phyloP scores from a whole-genome alignment of 2,329 filamentous ascomycete genomes.

The Penicillium griseofulvum region DNA sequence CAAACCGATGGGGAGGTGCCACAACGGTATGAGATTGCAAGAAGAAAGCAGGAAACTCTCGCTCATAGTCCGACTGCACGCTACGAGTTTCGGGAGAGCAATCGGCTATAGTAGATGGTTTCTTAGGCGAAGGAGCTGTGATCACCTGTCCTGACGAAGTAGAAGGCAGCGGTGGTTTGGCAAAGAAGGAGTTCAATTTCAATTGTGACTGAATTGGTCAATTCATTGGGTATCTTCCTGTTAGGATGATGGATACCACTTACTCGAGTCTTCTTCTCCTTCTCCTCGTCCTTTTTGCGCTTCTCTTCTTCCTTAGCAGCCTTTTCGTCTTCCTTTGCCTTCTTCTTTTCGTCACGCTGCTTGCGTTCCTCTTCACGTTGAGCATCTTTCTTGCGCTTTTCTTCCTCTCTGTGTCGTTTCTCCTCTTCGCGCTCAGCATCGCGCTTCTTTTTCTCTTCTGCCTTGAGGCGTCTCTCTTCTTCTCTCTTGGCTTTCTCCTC shows the following conservation, averaged over 20 bases:
- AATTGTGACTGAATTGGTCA: slow-evolving; percentile 47
- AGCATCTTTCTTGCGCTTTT: slow-evolving; percentile 41
- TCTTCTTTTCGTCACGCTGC: slow-evolving; percentile 47
- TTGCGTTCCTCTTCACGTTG: slow-evolving; percentile 42
- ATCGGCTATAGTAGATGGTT: slow-evolving; percentile 11
- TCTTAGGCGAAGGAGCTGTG: slow-evolving; percentile 30
- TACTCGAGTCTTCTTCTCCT: slow-evolving; percentile 50
- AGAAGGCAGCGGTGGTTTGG: slow-evolving; percentile 39
- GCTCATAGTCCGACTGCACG: slow-evolving; percentile 58
- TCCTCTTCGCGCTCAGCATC: slow-evolving; percentile 35
- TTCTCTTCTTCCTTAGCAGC: slow-evolving; percentile 45
- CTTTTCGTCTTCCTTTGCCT: slow-evolving; percentile 46
- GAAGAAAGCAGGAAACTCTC: slow-evolving; percentile 77
- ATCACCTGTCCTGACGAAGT: slow-evolving; percentile 20
- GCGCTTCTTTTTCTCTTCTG: slow-evolving; percentile 30
- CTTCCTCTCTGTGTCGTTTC: background rate
- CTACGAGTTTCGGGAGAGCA: slow-evolving; percentile 18
- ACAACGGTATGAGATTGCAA: slow-evolving; percentile 70
- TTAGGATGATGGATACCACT: slow-evolving; percentile 8
- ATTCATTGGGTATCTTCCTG: background rate
- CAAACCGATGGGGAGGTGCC: slow-evolving; percentile 56
- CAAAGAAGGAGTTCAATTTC: slow-evolving; percentile 52
- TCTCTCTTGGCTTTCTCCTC: slow-evolving; percentile 37
- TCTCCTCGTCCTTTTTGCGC: slow-evolving; percentile 49
- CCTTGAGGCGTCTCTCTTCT: slow-evolving; percentile 22